Conservation (phyloP, 208 protist species). For the Acanthamoeba polyphaga region DNA sequence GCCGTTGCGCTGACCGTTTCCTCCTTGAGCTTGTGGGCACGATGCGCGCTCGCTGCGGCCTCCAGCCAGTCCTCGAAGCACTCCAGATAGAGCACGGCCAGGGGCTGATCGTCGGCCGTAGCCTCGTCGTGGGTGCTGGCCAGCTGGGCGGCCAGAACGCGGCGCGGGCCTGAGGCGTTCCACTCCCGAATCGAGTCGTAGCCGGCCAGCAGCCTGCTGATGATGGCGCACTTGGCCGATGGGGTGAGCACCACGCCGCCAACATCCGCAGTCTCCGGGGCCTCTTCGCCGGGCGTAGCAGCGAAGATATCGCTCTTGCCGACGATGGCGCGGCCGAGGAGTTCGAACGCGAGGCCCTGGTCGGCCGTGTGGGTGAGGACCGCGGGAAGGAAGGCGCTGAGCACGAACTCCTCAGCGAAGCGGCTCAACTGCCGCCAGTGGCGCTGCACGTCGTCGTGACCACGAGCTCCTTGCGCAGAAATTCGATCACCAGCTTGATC, state of each 20-base stretch:
- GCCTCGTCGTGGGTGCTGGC: neutral
- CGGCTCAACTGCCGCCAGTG: conserved; percentile 21
- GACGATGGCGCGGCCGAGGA: conserved; percentile 1
- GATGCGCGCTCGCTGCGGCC: neutral
- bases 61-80: conserved; percentile 59
- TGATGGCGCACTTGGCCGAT: conserved; percentile 17
- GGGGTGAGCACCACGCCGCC: neutral
- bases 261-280: neutral
- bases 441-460: neutral
- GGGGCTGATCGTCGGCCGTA: neutral
- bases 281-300: neutral
- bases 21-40: neutral
- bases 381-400: conserved; percentile 6
- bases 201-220: conserved; percentile 1
- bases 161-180: conserved; percentile 8
- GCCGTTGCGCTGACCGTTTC: neutral
- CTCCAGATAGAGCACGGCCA: conserved; percentile 27
- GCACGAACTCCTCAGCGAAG: conserved; percentile 9
- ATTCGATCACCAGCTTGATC: conserved; percentile 15
- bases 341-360: neutral
- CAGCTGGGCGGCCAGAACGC: neutral
- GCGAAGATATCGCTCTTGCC: neutral
- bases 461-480: neutral
- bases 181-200: neutral
- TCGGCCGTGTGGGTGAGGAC: neutral